Percentiles rank a stretch among this genome's conserved stretches.
Evolutionary conservation across 2,329 filamentous ascomycete species (phyloP).

Genomic region (Fusarium protoensiforme): DNA sequence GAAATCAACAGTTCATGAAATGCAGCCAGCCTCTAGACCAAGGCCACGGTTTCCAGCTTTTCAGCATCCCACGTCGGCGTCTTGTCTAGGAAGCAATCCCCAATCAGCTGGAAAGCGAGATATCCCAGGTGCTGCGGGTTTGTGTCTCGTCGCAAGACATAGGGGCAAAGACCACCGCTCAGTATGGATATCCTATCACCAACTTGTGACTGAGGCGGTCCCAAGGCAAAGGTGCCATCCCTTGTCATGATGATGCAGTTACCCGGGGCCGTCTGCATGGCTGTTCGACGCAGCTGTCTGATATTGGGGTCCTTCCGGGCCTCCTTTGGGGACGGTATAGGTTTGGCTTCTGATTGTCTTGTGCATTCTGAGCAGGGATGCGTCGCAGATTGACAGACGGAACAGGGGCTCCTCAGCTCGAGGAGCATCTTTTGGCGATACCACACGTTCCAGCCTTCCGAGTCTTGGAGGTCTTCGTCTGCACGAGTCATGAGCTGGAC

Average conservation of each 20-base stretch:
- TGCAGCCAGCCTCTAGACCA: conserved; percentile 10
- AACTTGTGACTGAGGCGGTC: conserved; percentile 11
- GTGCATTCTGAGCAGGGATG: conserved; percentile 7
- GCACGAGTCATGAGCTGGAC: conserved; percentile 2
- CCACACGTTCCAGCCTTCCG: neutral
- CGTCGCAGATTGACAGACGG: neutral
- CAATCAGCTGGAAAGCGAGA: conserved; percentile 16
- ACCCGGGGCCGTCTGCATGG: conserved; percentile 15
- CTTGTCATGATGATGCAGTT: conserved; percentile 23
- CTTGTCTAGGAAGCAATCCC: conserved; percentile 25
- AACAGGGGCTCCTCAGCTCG: conserved; percentile 8
- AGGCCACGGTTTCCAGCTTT: conserved; percentile 5
- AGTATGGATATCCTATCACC: conserved; percentile 26
- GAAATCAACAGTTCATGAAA: neutral
- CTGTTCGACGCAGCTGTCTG: neutral
- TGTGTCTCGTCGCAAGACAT: conserved; percentile 13
- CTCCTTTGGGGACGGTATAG: neutral
- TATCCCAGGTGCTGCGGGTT: neutral
- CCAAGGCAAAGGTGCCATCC: conserved; percentile 17
- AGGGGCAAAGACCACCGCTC: conserved; percentile 33
- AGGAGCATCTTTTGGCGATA: conserved; percentile 8
- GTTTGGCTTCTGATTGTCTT: neutral
- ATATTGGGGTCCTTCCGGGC: conserved; percentile 3
- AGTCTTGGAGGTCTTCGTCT: neutral
- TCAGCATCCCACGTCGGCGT: conserved; percentile 8